Percentiles rank a stretch among this genome's conserved stretches.
These are phyloP conservation scores for Sporothrix brasiliensis DNA, from an alignment of 2,329 filamentous ascomycete species.

Conservation along the genomic window DNA sequence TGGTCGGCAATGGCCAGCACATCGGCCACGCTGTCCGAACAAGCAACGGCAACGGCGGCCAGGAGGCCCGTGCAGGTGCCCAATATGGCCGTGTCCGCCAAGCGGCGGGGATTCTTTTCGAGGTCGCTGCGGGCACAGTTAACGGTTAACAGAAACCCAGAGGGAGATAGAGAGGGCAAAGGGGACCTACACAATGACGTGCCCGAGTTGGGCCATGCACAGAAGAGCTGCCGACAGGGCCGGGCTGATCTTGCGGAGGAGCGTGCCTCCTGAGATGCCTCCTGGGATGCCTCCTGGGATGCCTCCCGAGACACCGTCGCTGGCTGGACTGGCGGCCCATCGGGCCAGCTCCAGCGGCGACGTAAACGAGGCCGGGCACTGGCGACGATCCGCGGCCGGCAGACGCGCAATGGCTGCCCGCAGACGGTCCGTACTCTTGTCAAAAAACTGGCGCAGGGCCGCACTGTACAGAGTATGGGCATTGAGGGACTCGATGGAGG, in stretches of 20 bases:
- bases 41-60: constrained; percentile 66
- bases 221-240: constrained; percentile 51
- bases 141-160: background rate
- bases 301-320: background rate
- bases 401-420: constrained; percentile 23
- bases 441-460: constrained; percentile 16
- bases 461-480: background rate
- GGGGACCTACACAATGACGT: constrained; percentile 66
- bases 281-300: background rate
- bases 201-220: constrained; percentile 65
- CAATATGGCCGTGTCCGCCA: constrained; percentile 55
- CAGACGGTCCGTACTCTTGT: constrained; percentile 19
- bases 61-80: constrained; percentile 71
- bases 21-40: constrained; percentile 63
- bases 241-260: constrained; percentile 21
- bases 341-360: constrained; percentile 27
- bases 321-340: constrained; percentile 1
- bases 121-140: constrained; percentile 45
- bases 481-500: constrained; percentile 19
- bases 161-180: background rate
- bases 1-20: constrained; percentile 65
- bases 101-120: constrained; percentile 55
- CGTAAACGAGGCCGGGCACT: constrained; percentile 26
- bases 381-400: constrained; percentile 27
- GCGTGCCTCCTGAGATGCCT: background rate